Evolutionary conservation across 345 rosid species (phyloP).

Genomic region (Camelina laxa): DNA sequence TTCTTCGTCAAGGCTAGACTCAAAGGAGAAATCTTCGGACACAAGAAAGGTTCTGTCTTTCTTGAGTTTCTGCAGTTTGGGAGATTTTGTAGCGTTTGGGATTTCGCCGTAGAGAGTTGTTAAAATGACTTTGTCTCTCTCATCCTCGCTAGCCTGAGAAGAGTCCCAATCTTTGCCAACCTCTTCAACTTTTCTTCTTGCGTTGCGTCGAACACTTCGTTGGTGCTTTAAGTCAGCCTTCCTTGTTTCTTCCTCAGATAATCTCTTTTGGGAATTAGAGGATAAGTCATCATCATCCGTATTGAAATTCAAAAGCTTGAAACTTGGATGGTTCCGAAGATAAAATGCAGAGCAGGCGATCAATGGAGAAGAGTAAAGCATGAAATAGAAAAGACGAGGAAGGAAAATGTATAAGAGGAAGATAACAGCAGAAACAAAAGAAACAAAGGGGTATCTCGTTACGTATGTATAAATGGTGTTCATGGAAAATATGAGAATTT

Average conservation of each 20-base stretch:
- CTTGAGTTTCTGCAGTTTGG: constrained; percentile 19
- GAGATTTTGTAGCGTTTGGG: constrained; percentile 3
- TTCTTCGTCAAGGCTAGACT: background rate
- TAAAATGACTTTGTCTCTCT: constrained; percentile 29
- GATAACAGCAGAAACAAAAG: constrained; percentile 38
- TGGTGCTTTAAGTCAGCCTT: constrained; percentile 47
- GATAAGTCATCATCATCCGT: background rate
- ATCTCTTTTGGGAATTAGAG: constrained; percentile 28
- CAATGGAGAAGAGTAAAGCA: constrained; percentile 55
- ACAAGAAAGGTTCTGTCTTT: constrained; percentile 34
- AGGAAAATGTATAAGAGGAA: constrained; percentile 54
- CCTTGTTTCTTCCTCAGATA: constrained; percentile 22
- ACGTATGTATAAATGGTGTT: constrained; percentile 36
- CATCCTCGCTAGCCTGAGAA: constrained; percentile 38
- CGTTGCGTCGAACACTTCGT: constrained; percentile 57
- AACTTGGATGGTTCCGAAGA: constrained; percentile 37
- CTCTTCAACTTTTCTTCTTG: constrained; percentile 47
- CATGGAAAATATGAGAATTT: constrained; percentile 48
- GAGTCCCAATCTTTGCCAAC: constrained; percentile 49
- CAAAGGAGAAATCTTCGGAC: constrained; percentile 19
- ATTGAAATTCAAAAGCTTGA: constrained; percentile 14
- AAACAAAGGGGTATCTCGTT: constrained; percentile 53
- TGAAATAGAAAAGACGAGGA: constrained; percentile 56
- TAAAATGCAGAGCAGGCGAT: constrained; percentile 44
- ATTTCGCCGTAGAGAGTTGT: constrained; percentile 37